These are phyloP conservation scores for Agrocybe pediades DNA, from an alignment of 768 basidiomycete species.

Conservation along the genomic window DNA sequence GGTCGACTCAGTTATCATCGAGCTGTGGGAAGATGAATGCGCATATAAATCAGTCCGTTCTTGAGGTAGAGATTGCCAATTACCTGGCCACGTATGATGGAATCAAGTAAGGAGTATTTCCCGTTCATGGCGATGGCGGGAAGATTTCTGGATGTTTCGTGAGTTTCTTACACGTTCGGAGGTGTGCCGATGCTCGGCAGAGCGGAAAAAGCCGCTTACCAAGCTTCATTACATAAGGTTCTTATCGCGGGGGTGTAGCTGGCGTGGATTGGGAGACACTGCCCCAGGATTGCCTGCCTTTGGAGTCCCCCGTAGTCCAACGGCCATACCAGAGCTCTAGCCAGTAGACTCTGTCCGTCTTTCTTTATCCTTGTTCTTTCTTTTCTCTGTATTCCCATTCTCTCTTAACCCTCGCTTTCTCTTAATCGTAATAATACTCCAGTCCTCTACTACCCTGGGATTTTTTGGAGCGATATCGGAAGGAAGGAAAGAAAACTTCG, in stretches of 20 bases:
- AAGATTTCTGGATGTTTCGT: constrained; percentile 2
- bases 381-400: constrained; percentile 3
- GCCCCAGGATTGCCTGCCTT: constrained; percentile 1
- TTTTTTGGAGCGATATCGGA: neutral
- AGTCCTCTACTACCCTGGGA: neutral
- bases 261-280: constrained; percentile 3
- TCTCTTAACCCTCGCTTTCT: constrained; percentile 4
- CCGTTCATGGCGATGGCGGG: neutral
- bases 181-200: neutral
- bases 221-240: neutral
- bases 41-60: no score
- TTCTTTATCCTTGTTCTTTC: constrained; percentile 10
- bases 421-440: constrained; percentile 6
- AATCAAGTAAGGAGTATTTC: neutral
- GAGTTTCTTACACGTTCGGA: no score
- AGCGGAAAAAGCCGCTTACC: neutral
- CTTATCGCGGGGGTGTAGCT: neutral
- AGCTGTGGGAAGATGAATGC: neutral
- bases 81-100: neutral
- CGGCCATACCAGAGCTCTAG: constrained; percentile 13
- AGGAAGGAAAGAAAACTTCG: neutral
- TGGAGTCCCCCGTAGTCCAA: constrained; percentile 7
- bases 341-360: constrained; percentile 15
- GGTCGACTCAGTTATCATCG: constrained; percentile 83
- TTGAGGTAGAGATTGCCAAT: no score